Evolutionary conservation across 305 asterid genomes (phyloP).

Genomic region (Fraxinus ornus): DNA sequence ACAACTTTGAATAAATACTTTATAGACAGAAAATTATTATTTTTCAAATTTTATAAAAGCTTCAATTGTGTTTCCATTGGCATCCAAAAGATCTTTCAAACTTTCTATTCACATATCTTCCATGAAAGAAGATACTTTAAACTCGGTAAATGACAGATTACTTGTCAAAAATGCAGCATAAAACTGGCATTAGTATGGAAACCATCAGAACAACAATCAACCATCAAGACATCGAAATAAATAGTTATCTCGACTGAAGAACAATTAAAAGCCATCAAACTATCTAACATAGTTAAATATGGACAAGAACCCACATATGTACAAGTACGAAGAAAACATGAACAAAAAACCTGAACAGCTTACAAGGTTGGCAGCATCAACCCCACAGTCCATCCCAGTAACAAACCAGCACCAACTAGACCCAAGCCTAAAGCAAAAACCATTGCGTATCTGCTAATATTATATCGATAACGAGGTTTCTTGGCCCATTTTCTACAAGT

Average conservation of each 20-base stretch:
- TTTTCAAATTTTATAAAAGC: background rate
- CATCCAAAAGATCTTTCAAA: background rate
- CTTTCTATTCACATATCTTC: background rate
- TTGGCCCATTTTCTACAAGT: constrained; percentile 38
- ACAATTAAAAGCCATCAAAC: background rate
- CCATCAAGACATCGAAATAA: background rate
- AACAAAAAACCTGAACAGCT: background rate
- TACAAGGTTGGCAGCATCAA: constrained; percentile 62
- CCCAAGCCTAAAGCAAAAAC: constrained; percentile 77
- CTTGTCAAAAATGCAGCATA: background rate
- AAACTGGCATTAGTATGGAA: background rate
- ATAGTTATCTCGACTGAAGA: background rate
- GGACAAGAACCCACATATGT: background rate
- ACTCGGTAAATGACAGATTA: background rate
- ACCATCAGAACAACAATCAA: background rate
- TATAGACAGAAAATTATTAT: background rate
- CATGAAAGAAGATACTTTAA: background rate
- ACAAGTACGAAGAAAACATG: background rate
- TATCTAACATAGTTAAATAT: background rate
- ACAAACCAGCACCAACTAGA: constrained; percentile 83
- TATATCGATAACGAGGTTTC: constrained; percentile 26
- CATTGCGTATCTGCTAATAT: constrained; percentile 49
- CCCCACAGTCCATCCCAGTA: constrained; percentile 79
- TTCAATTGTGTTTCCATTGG: background rate
- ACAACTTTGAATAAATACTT: background rate